phyloP scores from a whole-genome alignment of 768 basidiomycete species.

The Kwoniella dejecticola region DNA sequence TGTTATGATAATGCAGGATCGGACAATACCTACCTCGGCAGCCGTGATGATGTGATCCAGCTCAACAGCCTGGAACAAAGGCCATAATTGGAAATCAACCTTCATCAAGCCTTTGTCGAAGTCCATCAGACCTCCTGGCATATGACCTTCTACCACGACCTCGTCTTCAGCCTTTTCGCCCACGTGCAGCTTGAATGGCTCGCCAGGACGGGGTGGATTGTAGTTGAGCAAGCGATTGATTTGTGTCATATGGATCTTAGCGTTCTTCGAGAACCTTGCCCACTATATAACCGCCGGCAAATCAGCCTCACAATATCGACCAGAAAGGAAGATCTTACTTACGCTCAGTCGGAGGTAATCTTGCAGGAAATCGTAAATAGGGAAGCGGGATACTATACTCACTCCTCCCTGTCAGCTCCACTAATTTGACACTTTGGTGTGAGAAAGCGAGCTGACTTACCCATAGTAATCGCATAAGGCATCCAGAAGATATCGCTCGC shows the following conservation, averaged over 20 bases:
- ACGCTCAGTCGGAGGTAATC: conserved; percentile 81
- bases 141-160: conserved; percentile 22
- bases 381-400: conserved; percentile 78
- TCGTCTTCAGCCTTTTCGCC: conserved; percentile 25
- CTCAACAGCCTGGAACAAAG: conserved; percentile 86
- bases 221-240: conserved; percentile 51
- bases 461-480: conserved; percentile 76
- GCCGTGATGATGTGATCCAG: conserved; percentile 91
- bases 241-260: conserved; percentile 79
- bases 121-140: conserved; percentile 81
- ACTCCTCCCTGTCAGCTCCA: no score
- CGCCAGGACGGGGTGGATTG: conserved; percentile 49
- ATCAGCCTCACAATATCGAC: no score
- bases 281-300: conserved; percentile 38
- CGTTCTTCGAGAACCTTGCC: conserved; percentile 67
- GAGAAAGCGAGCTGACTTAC: conserved; percentile 31
- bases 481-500: conserved; percentile 69
- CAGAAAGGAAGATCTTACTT: no score
- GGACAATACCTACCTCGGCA: conserved; percentile 65
- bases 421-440: no score
- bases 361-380: conserved; percentile 91
- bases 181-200: conserved; percentile 36
- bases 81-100: conserved; percentile 97
- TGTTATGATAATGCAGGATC: background rate
- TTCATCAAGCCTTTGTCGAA: conserved; percentile 88